Conservation (phyloP, 2,329 filamentous ascomycete genomes). For the Tolypocladium nubicola region DNA sequence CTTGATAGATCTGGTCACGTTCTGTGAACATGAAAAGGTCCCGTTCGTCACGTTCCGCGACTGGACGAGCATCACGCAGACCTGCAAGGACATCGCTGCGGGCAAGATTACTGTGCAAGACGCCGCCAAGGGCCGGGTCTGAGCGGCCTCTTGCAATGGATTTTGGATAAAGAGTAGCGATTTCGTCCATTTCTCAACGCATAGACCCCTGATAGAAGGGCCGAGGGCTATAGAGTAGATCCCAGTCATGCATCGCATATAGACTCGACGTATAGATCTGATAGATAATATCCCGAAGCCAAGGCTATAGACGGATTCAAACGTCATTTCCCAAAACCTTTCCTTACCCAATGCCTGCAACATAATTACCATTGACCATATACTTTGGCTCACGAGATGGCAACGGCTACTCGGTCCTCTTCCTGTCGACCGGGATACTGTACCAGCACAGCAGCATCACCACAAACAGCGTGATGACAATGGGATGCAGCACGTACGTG, state of each 20-base stretch:
- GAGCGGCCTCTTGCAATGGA: not conserved
- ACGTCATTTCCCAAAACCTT: not conserved
- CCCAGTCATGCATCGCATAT: not conserved
- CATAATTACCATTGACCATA: not conserved
- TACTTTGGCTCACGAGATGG: too few species aligned
- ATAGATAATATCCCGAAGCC: not conserved
- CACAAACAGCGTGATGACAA: conserved; percentile 54
- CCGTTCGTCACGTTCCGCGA: conserved; percentile 83
- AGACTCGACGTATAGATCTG: conserved; percentile 2
- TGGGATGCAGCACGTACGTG: conserved; percentile 55
- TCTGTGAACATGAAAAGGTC: conserved; percentile 73
- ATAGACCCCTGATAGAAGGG: not conserved
- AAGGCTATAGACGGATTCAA: not conserved
- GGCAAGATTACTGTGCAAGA: conserved; percentile 62
- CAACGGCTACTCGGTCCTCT: conserved; percentile 44
- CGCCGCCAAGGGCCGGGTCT: conserved; percentile 45
- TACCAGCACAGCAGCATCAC: conserved; percentile 59
- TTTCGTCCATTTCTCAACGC: not conserved
- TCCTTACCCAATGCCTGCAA: too few species aligned
- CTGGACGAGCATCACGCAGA: conserved; percentile 68
- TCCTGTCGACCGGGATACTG: conserved; percentile 41
- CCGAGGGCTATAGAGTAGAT: not conserved
- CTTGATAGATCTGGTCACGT: conserved; percentile 65
- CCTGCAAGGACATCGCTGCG: conserved; percentile 65
- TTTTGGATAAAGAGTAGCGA: not conserved